Percentiles rank a stretch among this genome's conserved stretches.
phyloP scores from a whole-genome alignment of 306 rosid genomes.

The Vicia villosa region DNA sequence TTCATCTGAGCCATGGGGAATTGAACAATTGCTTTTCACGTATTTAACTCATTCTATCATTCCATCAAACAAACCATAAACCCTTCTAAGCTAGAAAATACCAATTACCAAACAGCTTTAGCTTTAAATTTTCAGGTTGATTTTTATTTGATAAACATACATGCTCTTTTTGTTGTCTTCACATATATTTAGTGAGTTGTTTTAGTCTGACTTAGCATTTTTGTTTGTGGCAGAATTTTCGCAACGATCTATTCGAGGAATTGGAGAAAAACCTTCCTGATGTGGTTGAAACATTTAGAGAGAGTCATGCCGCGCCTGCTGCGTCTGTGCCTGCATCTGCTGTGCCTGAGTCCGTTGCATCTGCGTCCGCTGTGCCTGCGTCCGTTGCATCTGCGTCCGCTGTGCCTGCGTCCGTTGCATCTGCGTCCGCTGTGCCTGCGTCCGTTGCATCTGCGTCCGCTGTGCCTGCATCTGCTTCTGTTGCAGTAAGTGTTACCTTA shows the following conservation, averaged over 20 bases:
- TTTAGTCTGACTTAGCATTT: constrained; percentile 32
- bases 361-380: no score
- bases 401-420: no score
- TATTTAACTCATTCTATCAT: no score
- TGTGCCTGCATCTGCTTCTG: no score
- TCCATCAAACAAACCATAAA: no score
- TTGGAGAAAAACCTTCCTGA: constrained; percentile 26
- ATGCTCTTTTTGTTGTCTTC: background rate
- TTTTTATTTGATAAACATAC: background rate
- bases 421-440: no score
- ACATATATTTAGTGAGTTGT: constrained; percentile 7
- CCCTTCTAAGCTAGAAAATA: no score
- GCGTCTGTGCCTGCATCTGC: constrained; percentile 31
- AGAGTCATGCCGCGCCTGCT: constrained; percentile 77
- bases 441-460: no score
- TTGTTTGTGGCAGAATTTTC: constrained; percentile 57
- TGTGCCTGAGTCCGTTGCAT: no score
- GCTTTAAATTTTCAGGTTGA: constrained; percentile 66
- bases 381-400: no score
- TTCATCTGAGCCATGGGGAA: no score
- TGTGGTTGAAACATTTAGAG: constrained; percentile 69
- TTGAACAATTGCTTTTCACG: background rate
- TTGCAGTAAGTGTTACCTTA: constrained; percentile 58
- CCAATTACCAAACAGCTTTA: no score
- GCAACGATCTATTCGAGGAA: constrained; percentile 9